phyloP scores from a whole-genome alignment of 1,284 basidiomycete genomes.

The Hemileia vastatrix region DNA sequence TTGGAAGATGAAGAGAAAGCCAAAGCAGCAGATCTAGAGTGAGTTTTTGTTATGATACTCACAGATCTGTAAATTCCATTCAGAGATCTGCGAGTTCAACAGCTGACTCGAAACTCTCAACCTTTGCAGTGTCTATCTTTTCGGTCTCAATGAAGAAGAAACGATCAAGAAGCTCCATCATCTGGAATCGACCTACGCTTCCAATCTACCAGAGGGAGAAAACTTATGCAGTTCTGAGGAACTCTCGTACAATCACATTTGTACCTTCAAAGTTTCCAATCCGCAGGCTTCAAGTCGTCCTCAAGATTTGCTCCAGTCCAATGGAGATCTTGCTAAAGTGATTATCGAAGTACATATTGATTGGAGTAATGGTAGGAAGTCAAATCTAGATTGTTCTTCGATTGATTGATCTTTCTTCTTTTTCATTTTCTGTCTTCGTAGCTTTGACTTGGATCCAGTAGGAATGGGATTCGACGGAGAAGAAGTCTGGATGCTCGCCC shows the following conservation, averaged over 20 bases:
- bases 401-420: neutral
- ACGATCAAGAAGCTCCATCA: too few species aligned
- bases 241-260: too few species aligned
- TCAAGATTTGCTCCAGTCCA: constrained; percentile 6
- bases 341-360: neutral
- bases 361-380: neutral
- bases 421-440: neutral
- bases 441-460: constrained; percentile 14
- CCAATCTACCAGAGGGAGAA: too few species aligned
- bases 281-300: too few species aligned
- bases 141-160: too few species aligned
- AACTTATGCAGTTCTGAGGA: too few species aligned
- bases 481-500: constrained; percentile 18
- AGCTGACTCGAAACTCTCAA: too few species aligned
- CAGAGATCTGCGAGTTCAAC: too few species aligned
- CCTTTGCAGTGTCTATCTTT: too few species aligned
- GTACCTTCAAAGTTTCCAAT: too few species aligned
- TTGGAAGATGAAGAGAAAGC: neutral
- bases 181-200: too few species aligned
- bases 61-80: neutral
- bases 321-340: constrained; percentile 12
- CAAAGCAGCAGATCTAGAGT: constrained; percentile 9
- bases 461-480: constrained; percentile 1
- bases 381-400: neutral
- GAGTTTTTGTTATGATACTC: neutral